phyloP scores from a whole-genome alignment of 352 stramenopile genomes.

The Globisporangium acanthophoron region DNA sequence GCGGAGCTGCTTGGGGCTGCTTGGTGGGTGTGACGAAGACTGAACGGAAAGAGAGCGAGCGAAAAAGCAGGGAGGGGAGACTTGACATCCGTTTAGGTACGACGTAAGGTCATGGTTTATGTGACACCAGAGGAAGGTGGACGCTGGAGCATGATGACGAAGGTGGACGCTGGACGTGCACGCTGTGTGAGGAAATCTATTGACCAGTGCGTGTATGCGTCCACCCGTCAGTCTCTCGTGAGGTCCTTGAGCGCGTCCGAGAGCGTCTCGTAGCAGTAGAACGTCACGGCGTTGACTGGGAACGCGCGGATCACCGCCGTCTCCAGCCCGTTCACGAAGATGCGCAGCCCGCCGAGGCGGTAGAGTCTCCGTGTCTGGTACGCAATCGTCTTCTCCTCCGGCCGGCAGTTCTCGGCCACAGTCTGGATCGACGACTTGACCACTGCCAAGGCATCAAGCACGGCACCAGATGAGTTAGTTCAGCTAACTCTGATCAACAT shows the following conservation, averaged over 20 bases:
- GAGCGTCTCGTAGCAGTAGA: slow-evolving; percentile 81
- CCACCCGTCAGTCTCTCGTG: slow-evolving; percentile 13
- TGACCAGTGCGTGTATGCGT: not conserved
- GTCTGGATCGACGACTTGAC: slow-evolving; percentile 87
- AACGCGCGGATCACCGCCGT: slow-evolving; percentile 80
- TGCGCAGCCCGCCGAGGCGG: slow-evolving; percentile 47
- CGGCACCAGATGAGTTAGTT: not conserved
- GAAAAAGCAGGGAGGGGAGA: no score
- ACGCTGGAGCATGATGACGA: no score
- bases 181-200: not conserved
- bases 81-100: no score
- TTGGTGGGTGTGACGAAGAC: not conserved
- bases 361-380: slow-evolving; percentile 71
- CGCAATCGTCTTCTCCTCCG: slow-evolving; percentile 59
- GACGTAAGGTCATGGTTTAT: no score
- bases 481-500: slow-evolving; percentile 1
- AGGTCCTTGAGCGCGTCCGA: slow-evolving; percentile 63
- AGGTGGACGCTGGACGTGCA: no score
- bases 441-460: slow-evolving; percentile 25
- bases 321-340: slow-evolving; percentile 75
- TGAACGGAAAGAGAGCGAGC: no score
- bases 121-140: no score
- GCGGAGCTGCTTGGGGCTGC: not conserved
- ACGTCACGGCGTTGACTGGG: slow-evolving; percentile 81
- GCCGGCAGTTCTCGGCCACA: slow-evolving; percentile 42